Evolutionary conservation across 768 basidiomycete genomes (phyloP), one percentile per base, ranked within the genome.

Genomic region (Kwoniella sp.): DNA sequence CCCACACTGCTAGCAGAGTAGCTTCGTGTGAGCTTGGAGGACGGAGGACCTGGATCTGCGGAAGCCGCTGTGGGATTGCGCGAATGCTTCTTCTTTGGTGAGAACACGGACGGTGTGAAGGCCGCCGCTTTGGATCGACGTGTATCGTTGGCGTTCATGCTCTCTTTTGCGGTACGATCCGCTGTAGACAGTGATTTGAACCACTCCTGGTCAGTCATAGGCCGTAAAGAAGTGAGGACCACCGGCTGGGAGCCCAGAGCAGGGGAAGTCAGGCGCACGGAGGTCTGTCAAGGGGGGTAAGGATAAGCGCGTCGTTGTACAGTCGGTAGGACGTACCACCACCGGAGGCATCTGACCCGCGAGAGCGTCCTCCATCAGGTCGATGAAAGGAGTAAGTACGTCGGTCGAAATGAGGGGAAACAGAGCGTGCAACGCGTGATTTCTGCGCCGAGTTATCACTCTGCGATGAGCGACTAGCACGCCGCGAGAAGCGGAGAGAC

Each of bases 321-420:
- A 22, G 36, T 45, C 27, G 31, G 12, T n/a, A 20, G 41, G 14
- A 59, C 66, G 59, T 39, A 69, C 66, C 19, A 74, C 60, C 1
- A 71, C 53, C 1, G 73, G 70, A n/a, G 73, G 73, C 3, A 70
- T 63, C 43, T 74, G 73, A 17, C 58, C 53, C 9, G 66, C 51
- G 25, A 76, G 50, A 1, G 72, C 71, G 43, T 76, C 75, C 50
- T 76, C 75, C 34, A 76, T 48, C 2, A 76, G 59, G 51, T 76
- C 75, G 20, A 76, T 67, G 31, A 74, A 71, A 2, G 75, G 75
- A 10, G 63, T 65, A 14, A 74, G 56, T 9, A 74, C 54, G 38
- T 74, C 73, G 6, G 70, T 71, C 3, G 70, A 72, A 23, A 72
- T 69, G 31, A 74, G 46, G 0, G 73, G 73, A 48, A 71, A 74